phyloP scores from a whole-genome alignment of 2,329 filamentous ascomycete species.

The Sclerotinia nivalis region DNA sequence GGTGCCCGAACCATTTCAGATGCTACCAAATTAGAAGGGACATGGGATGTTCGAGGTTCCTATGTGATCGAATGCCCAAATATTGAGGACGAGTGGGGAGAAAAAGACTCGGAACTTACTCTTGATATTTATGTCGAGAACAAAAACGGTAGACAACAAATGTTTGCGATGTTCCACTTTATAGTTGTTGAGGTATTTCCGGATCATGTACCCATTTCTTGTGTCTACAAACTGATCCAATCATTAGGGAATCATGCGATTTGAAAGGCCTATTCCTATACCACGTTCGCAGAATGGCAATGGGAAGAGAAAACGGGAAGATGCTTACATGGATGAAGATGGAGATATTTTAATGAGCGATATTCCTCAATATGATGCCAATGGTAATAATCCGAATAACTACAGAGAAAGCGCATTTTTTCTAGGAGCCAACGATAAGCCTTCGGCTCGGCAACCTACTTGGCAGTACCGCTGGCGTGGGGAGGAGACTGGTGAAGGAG shows the following conservation, averaged over 20 bases:
- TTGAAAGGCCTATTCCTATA: slow-evolving; percentile 28
- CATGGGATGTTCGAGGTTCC: slow-evolving; percentile 27
- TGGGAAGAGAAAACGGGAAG: slow-evolving; percentile 25
- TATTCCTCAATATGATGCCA: slow-evolving; percentile 5
- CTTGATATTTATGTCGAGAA: slow-evolving; percentile 28
- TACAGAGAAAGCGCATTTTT: slow-evolving; percentile 25
- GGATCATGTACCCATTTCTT: not conserved
- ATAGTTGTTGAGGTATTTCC: slow-evolving; percentile 25
- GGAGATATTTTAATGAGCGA: slow-evolving; percentile 23
- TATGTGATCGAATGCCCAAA: slow-evolving; percentile 26
- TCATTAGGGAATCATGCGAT: slow-evolving; percentile 28
- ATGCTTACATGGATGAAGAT: slow-evolving; percentile 24
- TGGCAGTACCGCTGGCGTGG: slow-evolving; percentile 33
- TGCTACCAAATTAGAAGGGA: not conserved
- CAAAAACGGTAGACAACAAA: slow-evolving; percentile 25
- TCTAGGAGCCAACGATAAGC: slow-evolving; percentile 27
- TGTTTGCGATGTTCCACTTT: slow-evolving; percentile 30
- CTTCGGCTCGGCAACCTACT: slow-evolving; percentile 27
- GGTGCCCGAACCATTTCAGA: not conserved
- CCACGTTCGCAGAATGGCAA: slow-evolving; percentile 13
- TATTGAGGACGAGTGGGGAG: slow-evolving; percentile 25
- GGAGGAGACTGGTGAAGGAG: slow-evolving; percentile 30
- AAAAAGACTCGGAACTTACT: slow-evolving; percentile 15
- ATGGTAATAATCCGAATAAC: not conserved
- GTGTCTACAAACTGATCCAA: not conserved